Evolutionary conservation across 805 yeast species (phyloP).

Genomic region (Cyberlindnera amylophila): DNA sequence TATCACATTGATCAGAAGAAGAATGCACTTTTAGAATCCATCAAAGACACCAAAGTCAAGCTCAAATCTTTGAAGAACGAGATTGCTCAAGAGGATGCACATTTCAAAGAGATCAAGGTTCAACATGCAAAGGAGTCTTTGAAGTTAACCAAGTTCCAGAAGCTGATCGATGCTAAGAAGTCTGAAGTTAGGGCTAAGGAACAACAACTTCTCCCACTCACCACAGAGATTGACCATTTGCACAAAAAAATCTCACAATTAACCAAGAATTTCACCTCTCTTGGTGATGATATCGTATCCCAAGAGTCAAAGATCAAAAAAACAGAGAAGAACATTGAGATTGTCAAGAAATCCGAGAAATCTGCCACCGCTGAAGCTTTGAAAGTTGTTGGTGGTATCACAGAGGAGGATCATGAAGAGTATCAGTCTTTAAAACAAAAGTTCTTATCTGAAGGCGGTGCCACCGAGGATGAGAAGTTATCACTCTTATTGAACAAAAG

Average conservation of each 20-base stretch:
- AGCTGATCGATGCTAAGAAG: constrained; percentile 34
- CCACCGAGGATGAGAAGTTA: constrained; percentile 48
- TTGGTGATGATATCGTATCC: constrained; percentile 47
- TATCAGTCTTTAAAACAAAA: constrained; percentile 56
- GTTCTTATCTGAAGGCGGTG: constrained; percentile 56
- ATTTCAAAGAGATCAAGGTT: constrained; percentile 35
- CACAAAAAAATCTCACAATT: constrained; percentile 43
- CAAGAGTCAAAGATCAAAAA: constrained; percentile 43
- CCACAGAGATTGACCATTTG: constrained; percentile 49
- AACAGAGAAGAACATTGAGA: constrained; percentile 44
- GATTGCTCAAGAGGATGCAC: constrained; percentile 34
- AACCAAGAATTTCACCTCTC: constrained; percentile 45
- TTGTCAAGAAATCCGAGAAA: constrained; percentile 38
- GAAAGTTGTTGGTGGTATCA: constrained; percentile 34
- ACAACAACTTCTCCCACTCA: constrained; percentile 56
- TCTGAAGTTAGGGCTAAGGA: constrained; percentile 39
- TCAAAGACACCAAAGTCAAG: constrained; percentile 26
- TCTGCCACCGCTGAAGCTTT: constrained; percentile 35
- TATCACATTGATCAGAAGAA: constrained; percentile 51
- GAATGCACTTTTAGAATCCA: constrained; percentile 22
- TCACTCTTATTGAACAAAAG: constrained; percentile 39
- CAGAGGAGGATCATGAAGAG: constrained; percentile 48
- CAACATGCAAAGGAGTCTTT: constrained; percentile 46
- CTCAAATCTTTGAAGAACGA: constrained; percentile 32
- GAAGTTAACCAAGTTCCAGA: constrained; percentile 38